Evolutionary conservation across 495 filamentous ascomycete species (phyloP).

Genomic region (Penicillium salamii): DNA sequence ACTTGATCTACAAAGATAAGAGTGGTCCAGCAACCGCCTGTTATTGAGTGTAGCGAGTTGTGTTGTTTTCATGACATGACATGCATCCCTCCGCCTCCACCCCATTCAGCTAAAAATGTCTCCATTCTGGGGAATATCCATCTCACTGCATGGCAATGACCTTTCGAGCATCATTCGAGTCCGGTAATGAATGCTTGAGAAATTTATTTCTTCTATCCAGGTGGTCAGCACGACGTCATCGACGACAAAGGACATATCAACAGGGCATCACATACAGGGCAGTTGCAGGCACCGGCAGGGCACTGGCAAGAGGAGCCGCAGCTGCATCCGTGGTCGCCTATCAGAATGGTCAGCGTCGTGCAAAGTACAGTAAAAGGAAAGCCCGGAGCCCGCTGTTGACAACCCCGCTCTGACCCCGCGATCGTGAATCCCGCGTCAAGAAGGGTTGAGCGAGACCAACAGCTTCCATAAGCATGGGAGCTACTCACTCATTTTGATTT

Average conservation of each 20-base stretch:
- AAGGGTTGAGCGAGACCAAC: not conserved
- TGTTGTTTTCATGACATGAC: conserved; percentile 1
- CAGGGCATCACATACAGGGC: conserved; percentile 34
- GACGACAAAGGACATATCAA: too few species aligned
- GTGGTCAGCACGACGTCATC: conserved; percentile 6
- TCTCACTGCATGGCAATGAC: not conserved
- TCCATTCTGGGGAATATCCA: not conserved
- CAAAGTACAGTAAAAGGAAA: conserved; percentile 9
- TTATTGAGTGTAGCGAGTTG: conserved; percentile 7
- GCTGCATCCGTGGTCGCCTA: conserved; percentile 43
- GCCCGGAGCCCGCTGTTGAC: conserved; percentile 3
- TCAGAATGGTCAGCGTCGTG: conserved; percentile 18
- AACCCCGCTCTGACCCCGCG: conserved; percentile 30
- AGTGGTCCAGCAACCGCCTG: conserved; percentile 11
- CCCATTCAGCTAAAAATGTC: not conserved
- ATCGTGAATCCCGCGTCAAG: not conserved
- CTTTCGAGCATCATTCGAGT: not conserved
- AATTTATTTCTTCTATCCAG: conserved; percentile 28
- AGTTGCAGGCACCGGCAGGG: conserved; percentile 45
- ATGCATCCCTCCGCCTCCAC: not conserved
- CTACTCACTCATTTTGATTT: conserved; percentile 27
- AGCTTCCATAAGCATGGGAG: not conserved
- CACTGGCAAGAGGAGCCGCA: conserved; percentile 47
- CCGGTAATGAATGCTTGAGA: conserved; percentile 4
- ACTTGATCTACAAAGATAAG: conserved; percentile 23